Percentiles rank a stretch among this genome's conserved stretches.
Evolutionary conservation across 208 protist genomes (phyloP).

Genomic region (Trypanosoma cruzi): DNA sequence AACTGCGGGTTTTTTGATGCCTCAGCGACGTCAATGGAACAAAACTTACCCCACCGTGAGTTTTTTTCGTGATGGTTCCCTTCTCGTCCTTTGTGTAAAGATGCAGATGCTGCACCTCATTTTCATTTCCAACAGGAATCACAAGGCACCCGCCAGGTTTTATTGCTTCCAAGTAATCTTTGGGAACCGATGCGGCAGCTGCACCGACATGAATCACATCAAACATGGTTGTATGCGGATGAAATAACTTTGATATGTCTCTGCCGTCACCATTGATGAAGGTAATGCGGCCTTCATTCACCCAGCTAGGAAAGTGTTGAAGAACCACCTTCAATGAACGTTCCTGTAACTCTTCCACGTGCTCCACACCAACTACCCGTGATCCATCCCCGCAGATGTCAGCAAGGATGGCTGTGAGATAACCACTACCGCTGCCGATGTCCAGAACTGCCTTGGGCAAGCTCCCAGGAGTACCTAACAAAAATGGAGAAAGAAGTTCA

Average conservation of each 20-base stretch:
- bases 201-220: slow-evolving; percentile 92
- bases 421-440: slow-evolving; percentile 90
- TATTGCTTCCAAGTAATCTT: slow-evolving; percentile 51
- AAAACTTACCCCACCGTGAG: slow-evolving; percentile 57
- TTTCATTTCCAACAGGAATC: slow-evolving; percentile 67
- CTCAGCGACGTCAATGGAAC: slow-evolving; percentile 80
- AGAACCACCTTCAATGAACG: slow-evolving; percentile 39
- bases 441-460: slow-evolving; percentile 50
- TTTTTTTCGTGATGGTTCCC: slow-evolving; percentile 41
- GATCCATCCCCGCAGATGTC: slow-evolving; percentile 43
- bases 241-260: slow-evolving; percentile 29
- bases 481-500: slow-evolving; percentile 61
- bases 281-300: slow-evolving; percentile 38
- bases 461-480: slow-evolving; percentile 17
- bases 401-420: slow-evolving; percentile 82
- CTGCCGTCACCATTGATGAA: slow-evolving; percentile 79
- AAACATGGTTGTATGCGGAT: slow-evolving; percentile 31
- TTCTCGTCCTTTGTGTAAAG: slow-evolving; percentile 61
- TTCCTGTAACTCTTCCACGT: slow-evolving; percentile 59
- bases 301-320: slow-evolving; percentile 46
- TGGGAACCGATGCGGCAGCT: slow-evolving; percentile 46
- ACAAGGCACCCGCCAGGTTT: slow-evolving; percentile 60
- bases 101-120: slow-evolving; percentile 61
- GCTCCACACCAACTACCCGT: slow-evolving; percentile 77
- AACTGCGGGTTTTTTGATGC: slow-evolving; percentile 34